Base-by-base conservation (phyloP, 768 basidiomycete genomes). In the Kwoniella bestiolae region DNA sequence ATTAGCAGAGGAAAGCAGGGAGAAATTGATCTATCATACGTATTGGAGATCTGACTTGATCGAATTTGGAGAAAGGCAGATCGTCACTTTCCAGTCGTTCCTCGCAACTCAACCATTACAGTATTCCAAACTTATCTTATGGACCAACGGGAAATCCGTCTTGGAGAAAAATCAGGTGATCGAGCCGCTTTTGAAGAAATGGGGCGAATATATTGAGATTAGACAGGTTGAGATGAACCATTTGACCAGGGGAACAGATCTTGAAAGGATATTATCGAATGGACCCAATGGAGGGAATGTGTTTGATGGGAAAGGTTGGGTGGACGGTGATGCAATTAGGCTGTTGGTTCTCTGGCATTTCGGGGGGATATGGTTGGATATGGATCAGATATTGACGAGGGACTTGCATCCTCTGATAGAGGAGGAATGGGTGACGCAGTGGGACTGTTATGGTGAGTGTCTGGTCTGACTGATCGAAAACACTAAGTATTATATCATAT, bases 361-460 rank as follows among this genome's bases (percentile, higher is more conserved):
- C 74, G 95, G 95, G 1, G 95, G 95, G 0, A 87, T 96, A 25
- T 98, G 95, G 95, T 85, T 97, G 51, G 95, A 99, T 79, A 96
- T 97, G 93, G 95, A 99, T 81, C 91, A 91, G 56, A 85, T 98
- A 60, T 83, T 97, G 68, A 95, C 92, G 49, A 84, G 95, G 60
- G 91, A 94, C 82, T 82, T 98, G 34, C 84, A 88, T 2, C 93
- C 94, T 8, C 83, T 97, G 60, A 85, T 91, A 5, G 94, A 96
- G 79, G 90, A 92, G 74, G 95, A 99, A 81, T 99, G 94, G 77
- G 92, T 97, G 9, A 95, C 92, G 1, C 94, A 99, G 75, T 99
- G 95, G 95, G 95, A 99, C 77, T 97, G 95, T 79, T 97, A 97
- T 74, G 91, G 94, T 93, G 78, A 67, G 76, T 72, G 25, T n/a